These are phyloP conservation scores for Passalora sequoiae DNA, from an alignment of 2,329 filamentous ascomycete genomes.

Conservation along the genomic window DNA sequence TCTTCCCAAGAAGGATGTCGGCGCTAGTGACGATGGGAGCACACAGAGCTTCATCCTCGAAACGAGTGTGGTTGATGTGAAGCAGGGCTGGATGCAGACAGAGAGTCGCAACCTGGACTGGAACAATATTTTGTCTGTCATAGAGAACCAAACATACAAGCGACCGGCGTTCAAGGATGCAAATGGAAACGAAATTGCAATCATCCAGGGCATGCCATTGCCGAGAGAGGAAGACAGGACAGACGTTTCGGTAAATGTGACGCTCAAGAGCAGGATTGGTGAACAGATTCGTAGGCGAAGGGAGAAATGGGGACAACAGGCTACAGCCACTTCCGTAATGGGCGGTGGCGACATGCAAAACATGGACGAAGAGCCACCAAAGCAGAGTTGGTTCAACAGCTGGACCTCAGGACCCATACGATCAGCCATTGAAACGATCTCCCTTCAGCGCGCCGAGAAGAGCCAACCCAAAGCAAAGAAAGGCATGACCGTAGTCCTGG, in stretches of 20 bases:
- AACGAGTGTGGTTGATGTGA: slow-evolving; percentile 71
- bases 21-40: slow-evolving; percentile 51
- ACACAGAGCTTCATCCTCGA: slow-evolving; percentile 78
- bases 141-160: slow-evolving; percentile 68
- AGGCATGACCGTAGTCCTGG: slow-evolving; percentile 76
- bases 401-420: slow-evolving; percentile 70
- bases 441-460: slow-evolving; percentile 69
- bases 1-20: slow-evolving; percentile 63
- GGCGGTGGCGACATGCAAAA: slow-evolving; percentile 30
- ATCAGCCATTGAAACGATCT: slow-evolving; percentile 72
- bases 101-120: slow-evolving; percentile 79
- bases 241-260: slow-evolving; percentile 67
- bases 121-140: slow-evolving; percentile 70
- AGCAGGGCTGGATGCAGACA: slow-evolving; percentile 75
- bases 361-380: slow-evolving; percentile 43
- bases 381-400: slow-evolving; percentile 53
- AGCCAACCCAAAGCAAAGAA: slow-evolving; percentile 75
- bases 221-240: slow-evolving; percentile 45
- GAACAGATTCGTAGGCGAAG: slow-evolving; percentile 58
- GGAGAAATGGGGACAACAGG: slow-evolving; percentile 36
- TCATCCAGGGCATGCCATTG: slow-evolving; percentile 10
- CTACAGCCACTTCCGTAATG: slow-evolving; percentile 36
- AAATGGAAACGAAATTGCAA: slow-evolving; percentile 1
- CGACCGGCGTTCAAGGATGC: slow-evolving; percentile 37
- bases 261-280: slow-evolving; percentile 66